These are phyloP conservation scores for Zygoascus flipseniorum DNA, from an alignment of 805 yeast genomes.

Conservation along the genomic window DNA sequence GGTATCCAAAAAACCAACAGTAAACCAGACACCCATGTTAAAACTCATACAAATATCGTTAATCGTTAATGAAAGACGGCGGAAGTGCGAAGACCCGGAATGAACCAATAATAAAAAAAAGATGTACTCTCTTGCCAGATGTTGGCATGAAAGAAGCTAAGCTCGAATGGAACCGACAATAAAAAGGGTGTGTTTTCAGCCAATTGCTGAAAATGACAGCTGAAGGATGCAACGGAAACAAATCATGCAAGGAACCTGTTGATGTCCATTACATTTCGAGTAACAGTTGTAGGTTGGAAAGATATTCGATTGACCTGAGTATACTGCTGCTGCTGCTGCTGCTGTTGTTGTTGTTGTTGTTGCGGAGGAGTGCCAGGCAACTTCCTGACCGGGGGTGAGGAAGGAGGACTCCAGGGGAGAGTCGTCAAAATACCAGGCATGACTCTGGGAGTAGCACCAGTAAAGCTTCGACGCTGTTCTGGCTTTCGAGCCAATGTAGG, in stretches of 20 bases:
- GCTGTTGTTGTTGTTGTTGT: background rate
- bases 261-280: slow-evolving; percentile 14
- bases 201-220: no score
- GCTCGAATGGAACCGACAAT: no score
- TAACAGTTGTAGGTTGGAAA: background rate
- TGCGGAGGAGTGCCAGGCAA: no score
- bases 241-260: slow-evolving; percentile 11
- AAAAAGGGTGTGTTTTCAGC: no score
- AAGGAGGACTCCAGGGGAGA: background rate
- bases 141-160: no score
- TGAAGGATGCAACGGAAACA: no score
- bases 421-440: background rate
- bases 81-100: background rate
- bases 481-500: background rate
- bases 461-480: background rate
- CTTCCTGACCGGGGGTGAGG: background rate
- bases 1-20: background rate
- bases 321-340: background rate
- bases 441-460: background rate
- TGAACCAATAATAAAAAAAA: background rate
- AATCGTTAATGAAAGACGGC: background rate
- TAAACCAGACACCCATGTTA: background rate
- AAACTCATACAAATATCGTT: background rate
- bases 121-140: background rate
- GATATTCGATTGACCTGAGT: background rate